Percentiles rank a stretch among this genome's conserved stretches.
Conservation (phyloP, 306 rosid genomes). For the Cicer judaicum region DNA sequence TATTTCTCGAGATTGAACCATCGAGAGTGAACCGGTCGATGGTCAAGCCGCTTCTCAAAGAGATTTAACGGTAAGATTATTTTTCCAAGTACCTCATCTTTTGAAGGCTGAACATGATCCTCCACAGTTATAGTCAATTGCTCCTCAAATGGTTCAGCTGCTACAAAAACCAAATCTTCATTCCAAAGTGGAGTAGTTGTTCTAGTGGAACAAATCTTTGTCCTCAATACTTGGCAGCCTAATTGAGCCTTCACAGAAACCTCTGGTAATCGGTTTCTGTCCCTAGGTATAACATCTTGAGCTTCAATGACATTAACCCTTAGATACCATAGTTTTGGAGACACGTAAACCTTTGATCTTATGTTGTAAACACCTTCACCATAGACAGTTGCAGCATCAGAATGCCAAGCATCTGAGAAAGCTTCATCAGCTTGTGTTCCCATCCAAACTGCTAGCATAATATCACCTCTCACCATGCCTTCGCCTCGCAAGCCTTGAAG, state of each 20-base stretch:
- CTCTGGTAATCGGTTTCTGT: slow-evolving; percentile 70
- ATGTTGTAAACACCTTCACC: slow-evolving; percentile 79
- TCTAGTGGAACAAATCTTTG: slow-evolving; percentile 61
- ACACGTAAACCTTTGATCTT: slow-evolving; percentile 84
- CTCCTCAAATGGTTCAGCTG: slow-evolving; percentile 92
- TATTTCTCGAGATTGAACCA: slow-evolving; percentile 86
- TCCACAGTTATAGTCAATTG: slow-evolving; percentile 67
- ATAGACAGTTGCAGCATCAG: slow-evolving; percentile 76
- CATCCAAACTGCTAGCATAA: slow-evolving; percentile 92
- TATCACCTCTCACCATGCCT: slow-evolving; percentile 73
- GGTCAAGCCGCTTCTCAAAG: slow-evolving; percentile 78
- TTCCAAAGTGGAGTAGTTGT: slow-evolving; percentile 76
- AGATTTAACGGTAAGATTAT: slow-evolving; percentile 66
- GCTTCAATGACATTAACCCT: slow-evolving; percentile 84
- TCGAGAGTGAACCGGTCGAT: slow-evolving; percentile 73
- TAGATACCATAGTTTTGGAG: slow-evolving; percentile 91
- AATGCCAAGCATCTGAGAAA: slow-evolving; percentile 85
- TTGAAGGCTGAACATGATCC: slow-evolving; percentile 70
- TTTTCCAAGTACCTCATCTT: slow-evolving; percentile 78
- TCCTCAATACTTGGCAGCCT: slow-evolving; percentile 72
- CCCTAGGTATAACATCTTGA: slow-evolving; percentile 71
- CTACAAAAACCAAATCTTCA: slow-evolving; percentile 85
- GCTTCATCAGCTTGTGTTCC: slow-evolving; percentile 96
- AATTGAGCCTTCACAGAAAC: slow-evolving; percentile 78
- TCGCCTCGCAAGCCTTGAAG: slow-evolving; percentile 66